Base-by-base conservation (phyloP, 192 early-diverging fungal species). In the Dissophora ornata region DNA sequence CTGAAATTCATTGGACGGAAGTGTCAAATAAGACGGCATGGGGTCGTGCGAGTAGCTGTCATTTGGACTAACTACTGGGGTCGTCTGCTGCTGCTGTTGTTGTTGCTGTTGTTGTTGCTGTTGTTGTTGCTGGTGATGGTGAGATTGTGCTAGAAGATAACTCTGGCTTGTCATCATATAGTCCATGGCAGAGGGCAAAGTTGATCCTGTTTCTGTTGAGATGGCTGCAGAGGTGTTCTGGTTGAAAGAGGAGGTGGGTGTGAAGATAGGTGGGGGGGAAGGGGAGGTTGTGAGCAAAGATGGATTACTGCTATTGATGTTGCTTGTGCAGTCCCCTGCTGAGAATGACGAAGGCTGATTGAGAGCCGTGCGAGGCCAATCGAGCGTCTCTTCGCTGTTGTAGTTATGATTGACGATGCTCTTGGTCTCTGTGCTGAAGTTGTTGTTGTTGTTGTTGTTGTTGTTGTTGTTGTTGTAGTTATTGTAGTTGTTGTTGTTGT, bases 111-210 rank as follows among this genome's bases (percentile, higher is more conserved):
- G 54, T 1, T 57, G 53, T 38, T 71, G 61, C 6, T 56, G 59
- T 4, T 52, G 55, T 24, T 28, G 60, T 4, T 57, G 58, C 19
- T 62, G 58, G 13, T 54, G 58, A 36, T 4, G 44, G 57, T 54
- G 30, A n/a, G 47, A 61, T 25, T 46, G 55, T 22, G 36, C 22
- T 52, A 47, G 56, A 57, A 65, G 57, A 59, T 69, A 61, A 38
- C 59, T 50, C 16, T 75, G 71, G 50, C 60, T 56, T 45, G 71
- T 54, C 34, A 73, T 32, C 51, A 52, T 30, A 57, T 57, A 64
- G 21, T 65, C 56, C 54, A 73, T 64, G 25, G 19, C 48, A 18
- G 62, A 34, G 2, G 67, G 6, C 16, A 51, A 34, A 7, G 71
- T 61, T 66, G 71, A 67, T 67, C 57, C 63, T 24, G 57, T 25